Base-by-base conservation (phyloP, 2,329 filamentous ascomycete species). In the Coniochaeta prunicola region DNA sequence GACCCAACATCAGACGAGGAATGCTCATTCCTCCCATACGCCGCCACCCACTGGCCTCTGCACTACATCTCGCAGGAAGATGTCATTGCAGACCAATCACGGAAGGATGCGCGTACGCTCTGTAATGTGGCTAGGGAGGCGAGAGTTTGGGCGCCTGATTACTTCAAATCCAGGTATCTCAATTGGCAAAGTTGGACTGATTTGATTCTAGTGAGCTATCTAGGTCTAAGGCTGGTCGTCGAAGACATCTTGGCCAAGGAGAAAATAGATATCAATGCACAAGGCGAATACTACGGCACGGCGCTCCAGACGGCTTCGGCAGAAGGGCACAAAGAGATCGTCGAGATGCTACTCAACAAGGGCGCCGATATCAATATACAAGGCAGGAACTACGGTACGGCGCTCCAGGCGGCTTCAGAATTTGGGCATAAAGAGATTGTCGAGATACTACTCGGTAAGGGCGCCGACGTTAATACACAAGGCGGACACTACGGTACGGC, bases 211-310 rank as follows among this genome's bases (percentile, higher is more conserved):
- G 60, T 60, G 17, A 59, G 59, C 53, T 57, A 45, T 59, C n/a
- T 60, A 57, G 55, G 59, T 36, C 57, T 64, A 53, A 57, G 15
- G 19, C 48, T 13, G 17, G 53, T 58, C 19, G 59, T 61, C 28
- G 34, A 59, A 57, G 34, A 58, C 33, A 48, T 61, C 17, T 34
- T 61, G 28, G 28, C 38, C n/a, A 17, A 54, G 15, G 53, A 53
- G 50, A 34, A 54, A 26, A 38, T n/a, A 26, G 38, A 58, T 28
- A 24, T 60, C 10, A 42, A 60, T 30, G 1, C 21, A 26, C 7
- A 42, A 56, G 57, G 56, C 56, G 56, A 50, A 26, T 1, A 53
- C 28, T 58, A 55, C 54, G 54, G 58, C 19, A 58, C 57, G 7
- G 33, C 59, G 30, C 30, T 60, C 9, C 28, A 56, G 33, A 48